A percentile compares a stretch with the other conserved stretches of the same genome.
These are phyloP conservation scores for Conidiobolus incongruus DNA, from an alignment of 371 early-diverging fungal genomes.

Conservation along the genomic window DNA sequence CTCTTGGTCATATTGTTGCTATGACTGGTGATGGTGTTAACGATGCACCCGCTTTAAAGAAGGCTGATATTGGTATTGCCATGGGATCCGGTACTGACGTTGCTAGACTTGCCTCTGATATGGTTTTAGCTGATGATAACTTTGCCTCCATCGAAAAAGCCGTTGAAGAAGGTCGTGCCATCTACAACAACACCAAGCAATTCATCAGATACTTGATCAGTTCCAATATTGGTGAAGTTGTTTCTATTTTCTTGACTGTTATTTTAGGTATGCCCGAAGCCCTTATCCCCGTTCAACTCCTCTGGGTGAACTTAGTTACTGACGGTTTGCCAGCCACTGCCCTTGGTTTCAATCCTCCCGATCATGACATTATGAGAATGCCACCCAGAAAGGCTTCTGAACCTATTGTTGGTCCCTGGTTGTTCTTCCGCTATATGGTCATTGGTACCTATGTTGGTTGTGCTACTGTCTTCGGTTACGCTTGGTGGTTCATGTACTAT, in stretches of 20 bases:
- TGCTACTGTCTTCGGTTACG: conserved; percentile 89
- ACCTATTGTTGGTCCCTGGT: conserved; percentile 78
- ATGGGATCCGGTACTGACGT: conserved; percentile 98
- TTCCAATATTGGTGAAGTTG: conserved; percentile 77
- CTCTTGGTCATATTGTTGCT: conserved; percentile 72
- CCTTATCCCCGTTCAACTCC: conserved; percentile 86
- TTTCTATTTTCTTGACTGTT: conserved; percentile 76
- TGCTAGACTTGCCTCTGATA: conserved; percentile 90
- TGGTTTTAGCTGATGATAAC: conserved; percentile 94
- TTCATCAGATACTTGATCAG: conserved; percentile 82
- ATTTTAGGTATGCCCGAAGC: conserved; percentile 89
- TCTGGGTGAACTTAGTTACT: conserved; percentile 96
- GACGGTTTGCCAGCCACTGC: conserved; percentile 95
- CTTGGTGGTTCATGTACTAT: conserved; percentile 95
- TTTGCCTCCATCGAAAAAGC: conserved; percentile 91
- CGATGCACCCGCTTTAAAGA: conserved; percentile 93
- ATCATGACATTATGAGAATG: conserved; percentile 78
- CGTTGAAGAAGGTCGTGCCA: conserved; percentile 89
- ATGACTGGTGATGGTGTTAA: conserved; percentile 99
- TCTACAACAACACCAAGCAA: conserved; percentile 94
- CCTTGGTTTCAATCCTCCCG: conserved; percentile 91
- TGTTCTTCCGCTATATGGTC: conserved; percentile 83
- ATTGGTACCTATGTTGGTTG: conserved; percentile 81
- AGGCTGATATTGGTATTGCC: conserved; percentile 94
- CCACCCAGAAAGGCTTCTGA: conserved; percentile 72